These are phyloP conservation scores for Oryza brachyantha DNA, from an alignment of 176 grass and related monocot genomes.

Conservation along the genomic window DNA sequence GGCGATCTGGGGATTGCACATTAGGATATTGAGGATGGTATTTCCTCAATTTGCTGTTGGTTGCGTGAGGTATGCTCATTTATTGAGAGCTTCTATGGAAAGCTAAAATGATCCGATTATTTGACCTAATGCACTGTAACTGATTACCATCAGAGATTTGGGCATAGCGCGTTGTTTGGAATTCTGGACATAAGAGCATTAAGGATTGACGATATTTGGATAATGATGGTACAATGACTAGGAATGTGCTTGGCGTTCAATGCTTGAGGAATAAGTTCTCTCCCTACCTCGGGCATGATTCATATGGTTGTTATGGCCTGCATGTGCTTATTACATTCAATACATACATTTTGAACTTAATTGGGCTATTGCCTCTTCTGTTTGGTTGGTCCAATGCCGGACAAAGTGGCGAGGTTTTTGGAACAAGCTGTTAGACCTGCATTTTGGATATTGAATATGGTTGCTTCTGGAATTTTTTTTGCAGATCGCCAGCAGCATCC, in stretches of 20 bases:
- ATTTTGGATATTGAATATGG: conserved; percentile 58
- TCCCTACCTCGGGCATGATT: conserved; percentile 31
- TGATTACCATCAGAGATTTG: conserved; percentile 64
- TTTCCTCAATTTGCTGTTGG: conserved; percentile 55
- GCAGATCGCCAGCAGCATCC: conserved; percentile 76
- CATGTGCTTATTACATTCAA: conserved; percentile 8
- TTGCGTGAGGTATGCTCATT: conserved; percentile 70
- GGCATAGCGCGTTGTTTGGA: conserved; percentile 60
- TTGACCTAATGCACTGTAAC: conserved; percentile 61
- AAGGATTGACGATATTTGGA: conserved; percentile 60
- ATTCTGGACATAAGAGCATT: conserved; percentile 60
- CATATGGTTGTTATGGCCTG: conserved; percentile 25
- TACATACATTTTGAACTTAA: conserved; percentile 31
- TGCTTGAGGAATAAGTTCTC: conserved; percentile 48
- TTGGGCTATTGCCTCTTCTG: conserved; percentile 29
- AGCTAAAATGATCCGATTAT: conserved; percentile 37
- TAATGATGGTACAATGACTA: conserved; percentile 53
- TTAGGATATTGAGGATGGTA: conserved; percentile 75
- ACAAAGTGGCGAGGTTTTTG: conserved; percentile 33
- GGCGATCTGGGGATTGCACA: conserved; percentile 59
- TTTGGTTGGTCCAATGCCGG: conserved; percentile 1
- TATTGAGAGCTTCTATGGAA: conserved; percentile 59
- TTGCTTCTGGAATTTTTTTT: conserved; percentile 65
- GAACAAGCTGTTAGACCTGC: conserved; percentile 47
- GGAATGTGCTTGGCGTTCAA: conserved; percentile 44